A percentile compares a stretch with the other conserved stretches of the same genome.
Conservation (phyloP, 495 filamentous ascomycete genomes). For the Penicillium bovifimosum region DNA sequence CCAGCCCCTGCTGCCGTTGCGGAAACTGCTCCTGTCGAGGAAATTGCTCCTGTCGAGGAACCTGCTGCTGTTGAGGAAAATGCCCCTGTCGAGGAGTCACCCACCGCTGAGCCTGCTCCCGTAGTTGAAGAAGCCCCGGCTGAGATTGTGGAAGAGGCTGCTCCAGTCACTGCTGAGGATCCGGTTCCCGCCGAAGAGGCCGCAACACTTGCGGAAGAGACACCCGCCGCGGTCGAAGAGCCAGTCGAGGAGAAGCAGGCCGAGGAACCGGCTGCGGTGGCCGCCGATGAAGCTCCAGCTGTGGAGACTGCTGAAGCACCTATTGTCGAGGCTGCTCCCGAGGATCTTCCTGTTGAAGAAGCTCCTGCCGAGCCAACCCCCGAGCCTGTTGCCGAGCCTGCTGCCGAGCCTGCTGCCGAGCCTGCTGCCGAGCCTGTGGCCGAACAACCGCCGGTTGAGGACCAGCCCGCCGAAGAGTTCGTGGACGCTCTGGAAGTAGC, state of each 20-base stretch:
- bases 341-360: constrained; percentile 10
- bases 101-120: neutral
- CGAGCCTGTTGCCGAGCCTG: constrained; percentile 13
- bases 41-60: constrained; percentile 3
- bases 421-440: constrained; percentile 3
- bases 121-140: constrained; percentile 5
- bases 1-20: neutral
- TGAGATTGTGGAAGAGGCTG: constrained; percentile 4
- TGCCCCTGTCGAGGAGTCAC: constrained; percentile 2
- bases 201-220: constrained; percentile 3
- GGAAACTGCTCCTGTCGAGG: neutral
- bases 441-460: neutral
- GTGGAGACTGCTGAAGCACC: neutral
- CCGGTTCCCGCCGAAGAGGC: neutral
- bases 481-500: too few relatives aligned
- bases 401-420: constrained; percentile 6
- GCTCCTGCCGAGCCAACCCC: constrained; percentile 5
- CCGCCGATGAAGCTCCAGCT: constrained; percentile 4
- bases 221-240: neutral
- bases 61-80: neutral
- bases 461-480: neutral
- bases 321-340: neutral
- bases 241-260: constrained; percentile 2
- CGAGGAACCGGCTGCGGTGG: neutral
- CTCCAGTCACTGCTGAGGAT: neutral